Conservation (phyloP, 805 yeast genomes). For the Lachancea cidri region DNA sequence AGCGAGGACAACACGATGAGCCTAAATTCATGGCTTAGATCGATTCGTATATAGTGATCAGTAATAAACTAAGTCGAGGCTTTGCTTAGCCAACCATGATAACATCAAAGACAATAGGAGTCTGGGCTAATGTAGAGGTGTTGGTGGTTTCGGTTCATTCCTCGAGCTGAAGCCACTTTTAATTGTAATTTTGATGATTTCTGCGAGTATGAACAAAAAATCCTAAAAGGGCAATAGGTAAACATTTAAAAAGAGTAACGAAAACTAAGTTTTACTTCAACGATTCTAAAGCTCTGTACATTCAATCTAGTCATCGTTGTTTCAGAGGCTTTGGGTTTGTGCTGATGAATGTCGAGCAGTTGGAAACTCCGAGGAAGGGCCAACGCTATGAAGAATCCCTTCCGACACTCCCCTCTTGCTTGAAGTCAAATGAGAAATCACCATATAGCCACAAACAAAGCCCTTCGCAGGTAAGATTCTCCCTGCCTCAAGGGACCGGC, state of each 20-base stretch:
- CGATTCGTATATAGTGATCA: not conserved
- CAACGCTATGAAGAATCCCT: not conserved
- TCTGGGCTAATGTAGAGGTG: no score
- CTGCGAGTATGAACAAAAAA: no score
- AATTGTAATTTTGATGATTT: no score
- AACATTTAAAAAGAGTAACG: not conserved
- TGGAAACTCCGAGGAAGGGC: not conserved
- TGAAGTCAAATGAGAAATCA: conserved; percentile 6
- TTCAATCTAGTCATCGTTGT: not conserved
- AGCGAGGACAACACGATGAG: no score
- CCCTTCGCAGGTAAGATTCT: conserved; percentile 29
- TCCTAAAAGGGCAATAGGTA: not conserved
- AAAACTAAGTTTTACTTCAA: not conserved
- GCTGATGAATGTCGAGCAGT: not conserved
- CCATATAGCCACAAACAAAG: conserved; percentile 4
- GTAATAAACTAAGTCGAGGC: not conserved
- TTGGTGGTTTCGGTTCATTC: not conserved
- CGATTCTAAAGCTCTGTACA: no score
- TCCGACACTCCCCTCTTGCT: conserved; percentile 8
- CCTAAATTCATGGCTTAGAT: not conserved
- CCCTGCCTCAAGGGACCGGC: conserved; percentile 16
- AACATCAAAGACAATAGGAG: no score
- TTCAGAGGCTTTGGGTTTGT: not conserved
- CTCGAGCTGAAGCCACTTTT: not conserved
- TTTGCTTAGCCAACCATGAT: no score